A percentile compares a stretch with the other conserved stretches of the same genome.
Conservation (phyloP, 1,284 basidiomycete genomes). For the Phellopilus nigrolimitatus region DNA sequence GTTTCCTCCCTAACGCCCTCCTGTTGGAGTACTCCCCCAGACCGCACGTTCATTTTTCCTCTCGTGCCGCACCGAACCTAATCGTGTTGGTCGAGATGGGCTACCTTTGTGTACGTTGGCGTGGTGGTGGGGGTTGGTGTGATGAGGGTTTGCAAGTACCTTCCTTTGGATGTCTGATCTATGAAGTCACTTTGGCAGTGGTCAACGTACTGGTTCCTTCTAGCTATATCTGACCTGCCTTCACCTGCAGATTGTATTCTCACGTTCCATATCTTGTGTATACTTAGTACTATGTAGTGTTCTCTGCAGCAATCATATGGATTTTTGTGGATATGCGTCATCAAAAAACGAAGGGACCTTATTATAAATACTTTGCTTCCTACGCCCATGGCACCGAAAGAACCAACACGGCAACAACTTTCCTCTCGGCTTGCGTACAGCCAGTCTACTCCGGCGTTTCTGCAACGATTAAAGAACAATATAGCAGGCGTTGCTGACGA, state of each 20-base stretch:
- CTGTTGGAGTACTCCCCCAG: conserved; percentile 60
- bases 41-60: conserved; percentile 57
- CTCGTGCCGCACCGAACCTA: conserved; percentile 59
- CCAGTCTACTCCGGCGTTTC: conserved; percentile 50
- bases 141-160: conserved; percentile 52
- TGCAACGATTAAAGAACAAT: conserved; percentile 54
- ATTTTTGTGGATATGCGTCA: too few species aligned
- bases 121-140: conserved; percentile 54
- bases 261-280: too few species aligned
- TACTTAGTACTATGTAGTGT: too few species aligned
- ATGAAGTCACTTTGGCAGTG: conserved; percentile 6
- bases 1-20: conserved; percentile 72
- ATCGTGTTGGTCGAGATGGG: conserved; percentile 54
- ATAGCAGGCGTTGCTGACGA: conserved; percentile 47
- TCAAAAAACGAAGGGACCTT: background rate
- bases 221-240: background rate
- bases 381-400: conserved; percentile 37
- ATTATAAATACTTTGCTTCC: background rate
- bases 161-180: conserved; percentile 75
- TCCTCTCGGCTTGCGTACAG: conserved; percentile 59
- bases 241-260: background rate
- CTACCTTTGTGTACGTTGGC: conserved; percentile 62
- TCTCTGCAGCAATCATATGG: too few species aligned
- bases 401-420: conserved; percentile 62
- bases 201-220: background rate